phyloP scores from a whole-genome alignment of 768 basidiomycete genomes.

The Psilocybe cyanescens region DNA sequence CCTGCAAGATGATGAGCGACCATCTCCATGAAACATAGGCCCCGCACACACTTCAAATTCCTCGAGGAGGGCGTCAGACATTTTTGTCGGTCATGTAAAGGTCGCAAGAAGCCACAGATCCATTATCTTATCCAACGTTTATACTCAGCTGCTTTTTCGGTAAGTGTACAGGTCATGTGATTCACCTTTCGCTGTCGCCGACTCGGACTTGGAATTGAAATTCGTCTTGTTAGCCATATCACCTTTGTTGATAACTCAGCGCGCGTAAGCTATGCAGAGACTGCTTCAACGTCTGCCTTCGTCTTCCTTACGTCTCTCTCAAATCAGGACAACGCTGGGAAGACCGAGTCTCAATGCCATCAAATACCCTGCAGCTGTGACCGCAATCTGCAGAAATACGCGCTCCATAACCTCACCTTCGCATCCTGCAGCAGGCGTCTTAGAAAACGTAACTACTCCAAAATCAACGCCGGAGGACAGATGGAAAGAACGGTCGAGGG shows the following conservation, averaged over 20 bases:
- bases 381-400: neutral
- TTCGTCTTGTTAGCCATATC: neutral
- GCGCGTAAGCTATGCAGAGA: conserved; percentile 19
- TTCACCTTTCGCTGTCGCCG: conserved; percentile 2
- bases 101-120: neutral
- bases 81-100: conserved; percentile 30
- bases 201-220: neutral
- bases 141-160: neutral
- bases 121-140: conserved; percentile 17
- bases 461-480: neutral
- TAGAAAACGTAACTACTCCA: neutral
- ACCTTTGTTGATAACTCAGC: neutral
- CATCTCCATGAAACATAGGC: conserved; percentile 5
- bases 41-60: conserved; percentile 78
- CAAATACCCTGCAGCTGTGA: neutral
- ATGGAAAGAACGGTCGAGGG: conserved; percentile 42
- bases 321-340: neutral
- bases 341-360: neutral
- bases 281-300: conserved; percentile 12
- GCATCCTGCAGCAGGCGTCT: neutral
- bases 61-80: conserved; percentile 79
- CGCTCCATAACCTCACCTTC: conserved; percentile 7
- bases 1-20: conserved; percentile 45
- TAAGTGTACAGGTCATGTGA: neutral
- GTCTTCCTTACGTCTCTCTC: conserved; percentile 5